Evolutionary conservation across 305 asterid species (phyloP).

Genomic region (Plantago coronopus): DNA sequence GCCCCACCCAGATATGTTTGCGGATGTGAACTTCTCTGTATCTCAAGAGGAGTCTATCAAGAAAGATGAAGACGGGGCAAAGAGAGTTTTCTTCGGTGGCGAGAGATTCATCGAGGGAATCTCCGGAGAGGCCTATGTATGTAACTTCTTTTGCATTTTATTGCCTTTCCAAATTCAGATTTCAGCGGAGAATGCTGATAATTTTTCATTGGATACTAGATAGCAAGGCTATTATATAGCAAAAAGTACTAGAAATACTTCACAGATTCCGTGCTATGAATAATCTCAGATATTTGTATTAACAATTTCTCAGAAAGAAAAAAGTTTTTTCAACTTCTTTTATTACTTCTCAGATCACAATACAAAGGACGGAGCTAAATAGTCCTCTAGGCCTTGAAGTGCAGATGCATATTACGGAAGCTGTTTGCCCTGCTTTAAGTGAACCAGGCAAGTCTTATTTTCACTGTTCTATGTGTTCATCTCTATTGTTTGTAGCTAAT

Average conservation of each 20-base stretch:
- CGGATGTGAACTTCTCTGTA: slow-evolving; percentile 54
- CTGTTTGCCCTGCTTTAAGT: slow-evolving; percentile 95
- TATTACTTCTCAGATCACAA: slow-evolving; percentile 67
- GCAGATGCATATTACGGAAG: slow-evolving; percentile 85
- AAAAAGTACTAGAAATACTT: background rate
- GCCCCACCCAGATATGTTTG: slow-evolving; percentile 98
- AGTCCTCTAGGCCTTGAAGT: slow-evolving; percentile 90
- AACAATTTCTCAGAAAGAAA: slow-evolving; percentile 9
- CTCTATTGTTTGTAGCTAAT: slow-evolving; percentile 22
- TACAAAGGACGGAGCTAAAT: slow-evolving; percentile 89
- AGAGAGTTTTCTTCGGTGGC: slow-evolving; percentile 96
- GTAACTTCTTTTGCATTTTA: slow-evolving; percentile 26
- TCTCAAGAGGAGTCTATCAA: slow-evolving; percentile 53
- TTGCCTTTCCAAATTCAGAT: background rate
- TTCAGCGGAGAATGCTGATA: too few species aligned
- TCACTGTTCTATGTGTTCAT: slow-evolving; percentile 22
- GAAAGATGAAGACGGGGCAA: slow-evolving; percentile 98
- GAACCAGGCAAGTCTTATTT: slow-evolving; percentile 76
- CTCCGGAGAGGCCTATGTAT: slow-evolving; percentile 95
- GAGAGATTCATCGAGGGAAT: slow-evolving; percentile 94
- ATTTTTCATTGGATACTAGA: too few species aligned
- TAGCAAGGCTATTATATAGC: background rate
- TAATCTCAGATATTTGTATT: slow-evolving; percentile 16
- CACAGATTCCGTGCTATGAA: slow-evolving; percentile 14
- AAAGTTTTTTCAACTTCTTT: slow-evolving; percentile 13